Base-by-base conservation (phyloP, 1,284 basidiomycete species). In the Puccinia horiana region DNA sequence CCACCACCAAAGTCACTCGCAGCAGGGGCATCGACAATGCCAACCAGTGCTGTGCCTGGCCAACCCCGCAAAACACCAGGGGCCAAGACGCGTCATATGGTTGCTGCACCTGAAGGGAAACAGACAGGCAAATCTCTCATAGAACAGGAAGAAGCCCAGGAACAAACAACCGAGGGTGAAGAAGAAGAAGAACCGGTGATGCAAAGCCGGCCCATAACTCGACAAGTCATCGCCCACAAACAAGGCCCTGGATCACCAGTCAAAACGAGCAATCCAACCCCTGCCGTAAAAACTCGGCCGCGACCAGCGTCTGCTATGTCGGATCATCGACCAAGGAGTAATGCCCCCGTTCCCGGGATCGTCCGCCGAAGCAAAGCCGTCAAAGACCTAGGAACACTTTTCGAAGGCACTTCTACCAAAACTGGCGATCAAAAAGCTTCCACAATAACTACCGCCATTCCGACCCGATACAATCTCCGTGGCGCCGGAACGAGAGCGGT, bases 51-150 rank as follows among this genome's bases (percentile, higher is more conserved):
- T 9, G 91, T 93, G 42, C 93, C 93, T 20, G 92, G 92, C 32
- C 93, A 94, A 85, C 93, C 93, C 32, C 91, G 93, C 83, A 95
- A 94, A 88, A 94, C 93, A 0, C 93, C 93, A 0, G 89, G 90
- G 76, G 89, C 91, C 63, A 94, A 94, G 87, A 90, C 93, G 8
- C 84, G 84, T 32, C 85, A 86, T 35, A 84, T 84, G 54, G 88
- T 91, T 23, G 91, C 63, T 56, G 77, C 63, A 69, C 77, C 77
- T 80, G 77, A 80, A 44, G 63, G 44, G 14, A 91, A 3, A 83
- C 83, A 29, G 44, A 40, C 84, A 83, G 65, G 86, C 91, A 90
- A 81, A 88, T 89, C 16, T 91, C 92, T 82, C 82, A 83, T 58
- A 20, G 61, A 76, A 49, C n/a, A 61, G 29, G 37, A 67, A 56